Conservation (phyloP, 163 green algal species). For the Scenedesmus sp. region DNA sequence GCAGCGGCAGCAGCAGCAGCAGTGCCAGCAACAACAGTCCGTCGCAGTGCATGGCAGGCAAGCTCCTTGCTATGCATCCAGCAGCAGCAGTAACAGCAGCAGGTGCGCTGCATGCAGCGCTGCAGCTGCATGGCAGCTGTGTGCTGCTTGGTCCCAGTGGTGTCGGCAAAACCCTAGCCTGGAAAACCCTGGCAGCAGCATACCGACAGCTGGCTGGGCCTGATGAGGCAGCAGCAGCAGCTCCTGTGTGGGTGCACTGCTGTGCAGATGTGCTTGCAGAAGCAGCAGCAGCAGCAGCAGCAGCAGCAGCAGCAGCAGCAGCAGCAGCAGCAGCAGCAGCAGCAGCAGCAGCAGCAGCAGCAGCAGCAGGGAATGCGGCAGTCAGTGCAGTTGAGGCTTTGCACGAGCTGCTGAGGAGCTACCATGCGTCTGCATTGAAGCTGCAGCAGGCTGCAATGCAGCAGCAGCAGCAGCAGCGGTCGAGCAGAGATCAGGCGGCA, state of each 20-base stretch:
- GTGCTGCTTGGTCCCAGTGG: conserved; percentile 1
- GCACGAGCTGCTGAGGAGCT: not conserved
- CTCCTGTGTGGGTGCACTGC: conserved; percentile 21
- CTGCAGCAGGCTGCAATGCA: not conserved
- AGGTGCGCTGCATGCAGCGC: not conserved
- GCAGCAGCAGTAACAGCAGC: not conserved
- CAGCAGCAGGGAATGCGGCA: not conserved
- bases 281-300: not conserved
- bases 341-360: too few species aligned
- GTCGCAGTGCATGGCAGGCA: not conserved
- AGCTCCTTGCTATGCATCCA: not conserved
- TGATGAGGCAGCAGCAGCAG: not conserved
- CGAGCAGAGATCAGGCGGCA: too few species aligned
- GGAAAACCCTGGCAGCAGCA: not conserved
- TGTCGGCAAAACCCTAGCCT: conserved; percentile 20
- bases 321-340: too few species aligned
- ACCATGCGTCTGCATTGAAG: not conserved
- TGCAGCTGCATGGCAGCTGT: conserved; percentile 34
- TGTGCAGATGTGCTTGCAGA: not conserved
- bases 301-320: too few species aligned
- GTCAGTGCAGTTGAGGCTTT: not conserved
- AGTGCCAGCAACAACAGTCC: not conserved
- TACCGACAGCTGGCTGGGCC: not conserved
- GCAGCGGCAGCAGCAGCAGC: not conserved
- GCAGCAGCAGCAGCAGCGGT: not conserved